Conservation (phyloP, 2,329 filamentous ascomycete genomes). For the Hymenoscyphus repandus region DNA sequence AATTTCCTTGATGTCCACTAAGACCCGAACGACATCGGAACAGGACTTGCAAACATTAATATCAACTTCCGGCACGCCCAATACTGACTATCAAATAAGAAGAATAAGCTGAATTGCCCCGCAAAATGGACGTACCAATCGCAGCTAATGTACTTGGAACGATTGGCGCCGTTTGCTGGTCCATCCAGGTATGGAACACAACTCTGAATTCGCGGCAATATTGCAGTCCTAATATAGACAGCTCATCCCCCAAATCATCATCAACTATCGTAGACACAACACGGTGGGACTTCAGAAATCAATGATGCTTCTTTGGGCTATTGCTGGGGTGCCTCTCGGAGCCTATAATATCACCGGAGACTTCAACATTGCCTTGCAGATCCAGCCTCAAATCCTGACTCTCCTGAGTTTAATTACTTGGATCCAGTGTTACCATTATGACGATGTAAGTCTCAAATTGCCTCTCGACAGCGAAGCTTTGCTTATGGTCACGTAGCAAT, state of each 20-base stretch:
- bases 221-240: slow-evolving; percentile 29
- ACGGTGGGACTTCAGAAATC: slow-evolving; percentile 59
- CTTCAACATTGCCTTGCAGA: slow-evolving; percentile 30
- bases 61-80: too few species aligned
- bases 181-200: slow-evolving; percentile 44
- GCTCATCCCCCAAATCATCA: slow-evolving; percentile 63
- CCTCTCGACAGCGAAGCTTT: background rate
- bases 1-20: too few species aligned
- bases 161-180: slow-evolving; percentile 61
- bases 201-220: background rate
- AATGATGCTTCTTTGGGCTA: slow-evolving; percentile 70
- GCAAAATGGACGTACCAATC: slow-evolving; percentile 46
- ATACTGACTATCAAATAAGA: background rate
- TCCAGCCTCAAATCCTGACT: slow-evolving; percentile 33
- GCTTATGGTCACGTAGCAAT: slow-evolving; percentile 37
- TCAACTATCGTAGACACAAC: slow-evolving; percentile 63
- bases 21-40: too few species aligned
- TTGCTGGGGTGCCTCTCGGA: slow-evolving; percentile 62
- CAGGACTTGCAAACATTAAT: too few species aligned
- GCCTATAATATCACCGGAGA: slow-evolving; percentile 31
- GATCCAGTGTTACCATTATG: slow-evolving; percentile 33
- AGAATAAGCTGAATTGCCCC: background rate
- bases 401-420: slow-evolving; percentile 32
- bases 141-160: slow-evolving; percentile 56
- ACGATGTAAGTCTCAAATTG: slow-evolving; percentile 37